Evolutionary conservation across 2,329 filamentous ascomycete genomes (phyloP).

Genomic region (Alternaria angustiovoidea): DNA sequence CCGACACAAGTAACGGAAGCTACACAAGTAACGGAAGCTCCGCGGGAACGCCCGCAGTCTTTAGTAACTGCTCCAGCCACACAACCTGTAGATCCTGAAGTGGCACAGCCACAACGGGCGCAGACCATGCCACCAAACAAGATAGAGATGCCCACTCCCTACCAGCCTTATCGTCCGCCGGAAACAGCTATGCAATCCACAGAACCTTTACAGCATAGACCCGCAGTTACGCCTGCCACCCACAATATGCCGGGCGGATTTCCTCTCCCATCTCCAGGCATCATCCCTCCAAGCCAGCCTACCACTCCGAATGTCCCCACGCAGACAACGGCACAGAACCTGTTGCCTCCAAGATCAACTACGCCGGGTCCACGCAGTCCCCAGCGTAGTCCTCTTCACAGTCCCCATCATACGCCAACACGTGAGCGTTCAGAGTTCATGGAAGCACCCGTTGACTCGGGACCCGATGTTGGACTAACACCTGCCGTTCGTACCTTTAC

Average conservation of each 20-base stretch:
- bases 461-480: constrained; percentile 30
- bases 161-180: constrained; percentile 9
- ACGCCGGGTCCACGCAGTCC: constrained; percentile 16
- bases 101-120: constrained; percentile 25
- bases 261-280: constrained; percentile 59
- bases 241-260: constrained; percentile 66
- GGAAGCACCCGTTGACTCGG: constrained; percentile 42
- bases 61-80: constrained; percentile 14
- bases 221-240: constrained; percentile 37
- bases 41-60: neutral
- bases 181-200: neutral
- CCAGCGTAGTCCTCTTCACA: constrained; percentile 23
- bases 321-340: constrained; percentile 27
- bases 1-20: neutral
- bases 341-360: constrained; percentile 30
- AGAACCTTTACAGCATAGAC: constrained; percentile 30
- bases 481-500: constrained; percentile 48
- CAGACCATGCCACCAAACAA: constrained; percentile 33
- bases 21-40: neutral
- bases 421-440: constrained; percentile 46
- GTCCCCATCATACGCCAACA: constrained; percentile 39
- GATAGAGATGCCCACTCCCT: constrained; percentile 36
- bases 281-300: constrained; percentile 51
- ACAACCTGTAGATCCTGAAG: constrained; percentile 17
- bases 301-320: constrained; percentile 43